Evolutionary conservation across 1,284 basidiomycete genomes (phyloP).

Genomic region (Ustilago trichophora): DNA sequence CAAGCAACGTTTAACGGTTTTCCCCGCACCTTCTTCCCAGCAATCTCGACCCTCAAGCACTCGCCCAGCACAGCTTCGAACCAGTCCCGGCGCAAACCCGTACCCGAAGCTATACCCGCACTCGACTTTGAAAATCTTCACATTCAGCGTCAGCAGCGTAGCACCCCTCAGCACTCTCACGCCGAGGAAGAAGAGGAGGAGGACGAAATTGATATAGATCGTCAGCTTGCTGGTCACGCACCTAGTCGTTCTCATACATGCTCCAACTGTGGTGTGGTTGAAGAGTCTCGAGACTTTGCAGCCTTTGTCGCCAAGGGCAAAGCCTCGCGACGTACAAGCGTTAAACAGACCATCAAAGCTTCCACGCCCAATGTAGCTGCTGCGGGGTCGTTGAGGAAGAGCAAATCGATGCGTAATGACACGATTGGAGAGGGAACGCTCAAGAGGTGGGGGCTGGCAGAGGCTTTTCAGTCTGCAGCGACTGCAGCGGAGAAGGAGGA

Average conservation of each 20-base stretch:
- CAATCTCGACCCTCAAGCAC: slow-evolving; percentile 4
- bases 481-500: neutral
- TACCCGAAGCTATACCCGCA: slow-evolving; percentile 15
- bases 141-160: slow-evolving; percentile 5
- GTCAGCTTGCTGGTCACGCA: slow-evolving; percentile 12
- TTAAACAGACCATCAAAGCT: slow-evolving; percentile 16
- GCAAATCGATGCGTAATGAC: slow-evolving; percentile 9
- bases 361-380: slow-evolving; percentile 3
- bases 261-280: slow-evolving; percentile 16
- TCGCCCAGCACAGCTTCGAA: slow-evolving; percentile 13
- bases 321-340: slow-evolving; percentile 21
- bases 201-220: slow-evolving; percentile 16
- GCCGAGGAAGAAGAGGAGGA: neutral
- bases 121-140: slow-evolving; percentile 19
- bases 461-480: slow-evolving; percentile 30
- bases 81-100: slow-evolving; percentile 8
- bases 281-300: slow-evolving; percentile 30
- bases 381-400: slow-evolving; percentile 18
- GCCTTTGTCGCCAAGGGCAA: slow-evolving; percentile 38
- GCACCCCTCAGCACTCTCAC: neutral
- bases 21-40: slow-evolving; percentile 23
- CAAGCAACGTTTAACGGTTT: slow-evolving; percentile 39
- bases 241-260: slow-evolving; percentile 16
- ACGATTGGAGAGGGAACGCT: slow-evolving; percentile 27
- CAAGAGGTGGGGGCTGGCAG: slow-evolving; percentile 39